Base-by-base conservation (phyloP, 768 basidiomycete genomes). In the Collybiopsis luxurians region DNA sequence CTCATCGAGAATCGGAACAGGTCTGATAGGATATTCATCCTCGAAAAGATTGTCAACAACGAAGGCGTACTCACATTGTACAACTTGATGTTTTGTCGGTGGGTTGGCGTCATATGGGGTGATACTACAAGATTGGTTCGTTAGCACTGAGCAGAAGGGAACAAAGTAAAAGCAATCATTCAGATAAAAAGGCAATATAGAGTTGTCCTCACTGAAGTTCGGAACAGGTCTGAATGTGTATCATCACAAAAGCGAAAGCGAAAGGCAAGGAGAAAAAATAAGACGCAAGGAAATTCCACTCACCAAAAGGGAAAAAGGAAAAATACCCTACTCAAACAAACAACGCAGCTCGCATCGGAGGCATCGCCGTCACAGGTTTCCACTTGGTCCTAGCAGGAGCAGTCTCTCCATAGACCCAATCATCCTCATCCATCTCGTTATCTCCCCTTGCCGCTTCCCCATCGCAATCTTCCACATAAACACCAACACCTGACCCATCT, bases 391-490 rank as follows among this genome's bases (percentile, higher is more conserved):
- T 71, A 11, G 80, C 74, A 11, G 85, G 84, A 11, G 78, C 75
- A 1, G 79, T 76, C 63, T 80, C 70, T 28, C 80, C 81, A 62
- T 90, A 90, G 5, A 80, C 75, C 89, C 89, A 92, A 31, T 85
- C 80, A 4, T 75, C 73, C 5, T 80, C 80, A 0, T 45, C 45
- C 13, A 79, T 77, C 6, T 66, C 65, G 63, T 79, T 75, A 21
- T 80, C 81, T 1, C 67, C 65, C 7, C 63, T 69, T 12, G 65
- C 64, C 3, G 67, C 72, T 3, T 62, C 70, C 13, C 67, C 70
- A 63, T 85, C 88, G 57, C 81, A 87, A 61, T 91, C 84, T 63
- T 92, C 86, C 23, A 92, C 88, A 59, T 84, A 92, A 23, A 92
- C 86, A 1, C 86, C 83, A 21, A 92, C 88, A 1, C 90, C 90